phyloP scores from a whole-genome alignment of 164 flowering plant genomes.

The Stephania japonica region DNA sequence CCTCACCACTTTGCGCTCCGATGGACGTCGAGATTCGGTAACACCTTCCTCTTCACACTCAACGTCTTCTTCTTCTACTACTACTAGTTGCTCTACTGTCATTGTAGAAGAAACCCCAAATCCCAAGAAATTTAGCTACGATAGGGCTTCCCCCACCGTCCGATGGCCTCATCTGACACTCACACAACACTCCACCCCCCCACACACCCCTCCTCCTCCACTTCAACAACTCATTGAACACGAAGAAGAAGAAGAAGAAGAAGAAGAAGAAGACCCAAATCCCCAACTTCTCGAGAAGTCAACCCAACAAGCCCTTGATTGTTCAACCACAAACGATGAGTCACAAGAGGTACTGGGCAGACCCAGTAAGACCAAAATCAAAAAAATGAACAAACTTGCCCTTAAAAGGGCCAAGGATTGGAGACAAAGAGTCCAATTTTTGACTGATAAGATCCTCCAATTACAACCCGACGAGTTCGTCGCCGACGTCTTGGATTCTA shows the following conservation, averaged over 20 bases:
- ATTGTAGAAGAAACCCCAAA: background rate
- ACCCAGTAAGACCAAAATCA: constrained; percentile 48
- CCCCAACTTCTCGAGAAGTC: background rate
- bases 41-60: constrained; percentile 6
- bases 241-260: too few species aligned
- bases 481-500: constrained; percentile 73
- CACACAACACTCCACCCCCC: constrained; percentile 18
- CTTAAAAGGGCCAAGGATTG: constrained; percentile 83
- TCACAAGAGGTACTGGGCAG: constrained; percentile 37
- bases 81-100: background rate
- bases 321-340: constrained; percentile 26
- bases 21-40: background rate
- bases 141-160: constrained; percentile 70
- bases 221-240: background rate
- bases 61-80: constrained; percentile 8
- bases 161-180: constrained; percentile 83
- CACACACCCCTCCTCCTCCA: constrained; percentile 7
- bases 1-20: background rate
- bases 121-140: constrained; percentile 42
- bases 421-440: constrained; percentile 66
- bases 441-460: constrained; percentile 57
- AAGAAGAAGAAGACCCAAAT: constrained; percentile 5
- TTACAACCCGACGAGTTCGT: constrained; percentile 61
- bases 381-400: constrained; percentile 81
- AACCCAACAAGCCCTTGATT: constrained; percentile 5